Evolutionary conservation across 306 rosid genomes (phyloP).

Genomic region (Leucaena leucocephala): DNA sequence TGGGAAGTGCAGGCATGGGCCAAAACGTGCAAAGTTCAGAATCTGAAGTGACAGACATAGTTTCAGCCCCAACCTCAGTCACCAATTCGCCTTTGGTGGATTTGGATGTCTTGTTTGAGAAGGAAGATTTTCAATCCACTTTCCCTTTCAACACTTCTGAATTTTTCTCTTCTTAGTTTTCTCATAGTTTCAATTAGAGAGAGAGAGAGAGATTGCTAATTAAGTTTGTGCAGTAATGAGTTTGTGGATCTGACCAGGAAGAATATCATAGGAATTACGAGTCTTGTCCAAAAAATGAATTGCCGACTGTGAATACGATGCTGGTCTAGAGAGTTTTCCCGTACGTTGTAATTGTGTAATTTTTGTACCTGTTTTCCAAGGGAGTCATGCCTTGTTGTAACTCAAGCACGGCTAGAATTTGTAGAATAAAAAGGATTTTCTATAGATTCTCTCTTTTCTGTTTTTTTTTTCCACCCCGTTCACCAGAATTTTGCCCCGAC

Average conservation of each 20-base stretch:
- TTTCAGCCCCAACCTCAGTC: conserved; percentile 66
- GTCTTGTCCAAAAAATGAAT: neutral
- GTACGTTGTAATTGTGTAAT: conserved; percentile 29
- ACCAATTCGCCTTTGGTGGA: conserved; percentile 61
- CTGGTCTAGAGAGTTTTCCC: conserved; percentile 36
- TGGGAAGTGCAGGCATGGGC: conserved; percentile 39
- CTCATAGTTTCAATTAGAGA: neutral
- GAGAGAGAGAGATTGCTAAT: neutral
- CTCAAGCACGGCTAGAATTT: conserved; percentile 8
- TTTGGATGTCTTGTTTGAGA: conserved; percentile 47
- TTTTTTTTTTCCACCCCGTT: no score
- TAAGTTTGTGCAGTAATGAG: neutral
- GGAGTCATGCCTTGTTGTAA: neutral
- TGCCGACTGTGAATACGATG: conserved; percentile 12
- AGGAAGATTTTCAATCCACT: conserved; percentile 47
- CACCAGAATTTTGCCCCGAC: no score
- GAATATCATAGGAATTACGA: neutral
- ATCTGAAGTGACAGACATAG: conserved; percentile 57
- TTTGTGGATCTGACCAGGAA: conserved; percentile 36
- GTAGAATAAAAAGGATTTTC: conserved; percentile 25
- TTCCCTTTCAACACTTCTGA: conserved; percentile 47
- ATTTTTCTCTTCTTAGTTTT: conserved; percentile 31
- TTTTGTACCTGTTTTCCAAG: conserved; percentile 29
- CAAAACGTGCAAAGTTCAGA: conserved; percentile 57
- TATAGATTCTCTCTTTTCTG: neutral